Evolutionary conservation across 1,139 yeast species (phyloP).

Genomic region (Wickerhamomyces sp.): DNA sequence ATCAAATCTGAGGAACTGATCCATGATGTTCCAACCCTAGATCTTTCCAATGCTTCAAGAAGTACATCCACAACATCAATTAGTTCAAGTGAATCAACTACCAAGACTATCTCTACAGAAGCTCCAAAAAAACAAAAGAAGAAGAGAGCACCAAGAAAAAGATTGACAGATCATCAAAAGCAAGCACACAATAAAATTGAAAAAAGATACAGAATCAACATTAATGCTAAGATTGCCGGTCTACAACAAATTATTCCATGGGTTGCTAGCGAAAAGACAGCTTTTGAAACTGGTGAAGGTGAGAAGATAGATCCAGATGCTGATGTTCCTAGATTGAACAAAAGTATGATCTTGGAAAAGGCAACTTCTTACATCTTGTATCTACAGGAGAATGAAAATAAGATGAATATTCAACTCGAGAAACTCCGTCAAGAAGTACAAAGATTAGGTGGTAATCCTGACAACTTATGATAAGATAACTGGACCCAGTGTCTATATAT

Average conservation of each 20-base stretch:
- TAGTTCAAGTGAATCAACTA: slow-evolving; percentile 4
- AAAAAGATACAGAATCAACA: slow-evolving; percentile 66
- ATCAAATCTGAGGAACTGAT: slow-evolving; percentile 21
- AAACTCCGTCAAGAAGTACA: slow-evolving; percentile 19
- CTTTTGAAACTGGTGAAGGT: slow-evolving; percentile 33
- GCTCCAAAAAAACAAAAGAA: slow-evolving; percentile 24
- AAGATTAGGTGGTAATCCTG: slow-evolving; percentile 19
- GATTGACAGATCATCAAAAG: slow-evolving; percentile 56
- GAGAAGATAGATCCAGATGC: slow-evolving; percentile 16
- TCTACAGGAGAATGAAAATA: slow-evolving; percentile 41
- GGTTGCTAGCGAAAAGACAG: slow-evolving; percentile 53
- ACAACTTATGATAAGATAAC: background rate
- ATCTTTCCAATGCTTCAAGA: slow-evolving; percentile 5
- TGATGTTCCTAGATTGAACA: slow-evolving; percentile 42
- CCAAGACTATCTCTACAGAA: slow-evolving; percentile 4
- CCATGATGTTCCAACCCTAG: slow-evolving; percentile 12
- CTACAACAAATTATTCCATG: slow-evolving; percentile 62
- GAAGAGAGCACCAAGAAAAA: slow-evolving; percentile 51
- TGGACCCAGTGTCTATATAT: no score
- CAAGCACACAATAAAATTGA: slow-evolving; percentile 70
- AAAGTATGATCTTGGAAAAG: slow-evolving; percentile 60
- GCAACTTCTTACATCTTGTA: slow-evolving; percentile 56
- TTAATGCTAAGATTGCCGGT: slow-evolving; percentile 66
- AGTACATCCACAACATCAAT: slow-evolving; percentile 9
- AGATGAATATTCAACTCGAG: slow-evolving; percentile 29